Evolutionary conservation across 257 asterid genomes (phyloP).

Genomic region (Jacaranda mimosifolia): DNA sequence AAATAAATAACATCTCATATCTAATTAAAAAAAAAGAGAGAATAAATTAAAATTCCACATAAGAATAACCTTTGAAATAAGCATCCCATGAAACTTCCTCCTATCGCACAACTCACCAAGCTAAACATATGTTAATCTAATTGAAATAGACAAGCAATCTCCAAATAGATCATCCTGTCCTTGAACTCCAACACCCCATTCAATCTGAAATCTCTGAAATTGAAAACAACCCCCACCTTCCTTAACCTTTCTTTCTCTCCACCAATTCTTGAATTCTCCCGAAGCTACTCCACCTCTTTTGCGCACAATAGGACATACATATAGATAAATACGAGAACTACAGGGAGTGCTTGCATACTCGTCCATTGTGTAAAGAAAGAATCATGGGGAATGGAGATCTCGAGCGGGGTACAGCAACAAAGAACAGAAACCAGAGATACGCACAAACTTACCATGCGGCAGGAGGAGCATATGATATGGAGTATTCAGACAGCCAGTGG

Average conservation of each 20-base stretch:
- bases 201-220: constrained; percentile 9
- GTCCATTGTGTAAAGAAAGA: constrained; percentile 10
- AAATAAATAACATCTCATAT: background rate
- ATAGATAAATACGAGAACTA: background rate
- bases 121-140: background rate
- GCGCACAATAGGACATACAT: background rate
- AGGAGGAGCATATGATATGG: constrained; percentile 55
- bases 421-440: constrained; percentile 51
- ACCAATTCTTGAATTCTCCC: constrained; percentile 58
- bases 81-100: background rate
- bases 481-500: constrained; percentile 78
- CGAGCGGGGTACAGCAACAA: constrained; percentile 61
- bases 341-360: background rate
- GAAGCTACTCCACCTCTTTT: constrained; percentile 52
- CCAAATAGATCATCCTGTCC: constrained; percentile 5
- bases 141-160: background rate
- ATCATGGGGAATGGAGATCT: constrained; percentile 73
- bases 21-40: background rate
- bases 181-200: background rate
- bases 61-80: background rate
- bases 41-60: background rate
- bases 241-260: constrained; percentile 25
- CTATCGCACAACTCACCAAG: background rate
- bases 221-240: constrained; percentile 24
- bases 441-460: constrained; percentile 38